Evolutionary conservation across 1,284 basidiomycete species (phyloP).

Genomic region (Pseudomicrostroma phylloplanum): DNA sequence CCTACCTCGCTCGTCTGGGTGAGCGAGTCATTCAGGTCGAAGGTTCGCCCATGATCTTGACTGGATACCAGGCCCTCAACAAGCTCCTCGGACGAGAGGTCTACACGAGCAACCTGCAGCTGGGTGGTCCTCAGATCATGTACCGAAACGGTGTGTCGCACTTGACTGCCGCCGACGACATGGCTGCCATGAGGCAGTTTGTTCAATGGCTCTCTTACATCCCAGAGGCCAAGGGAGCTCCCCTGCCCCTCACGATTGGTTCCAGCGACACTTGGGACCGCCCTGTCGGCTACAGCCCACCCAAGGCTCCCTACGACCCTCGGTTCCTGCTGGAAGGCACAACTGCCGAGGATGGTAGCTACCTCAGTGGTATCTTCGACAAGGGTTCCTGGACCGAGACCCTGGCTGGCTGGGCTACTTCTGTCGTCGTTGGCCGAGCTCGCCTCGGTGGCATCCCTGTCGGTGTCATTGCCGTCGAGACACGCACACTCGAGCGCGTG

Average conservation of each 20-base stretch:
- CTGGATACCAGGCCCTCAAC: conserved; percentile 92
- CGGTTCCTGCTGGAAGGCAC: conserved; percentile 91
- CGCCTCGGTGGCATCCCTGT: conserved; percentile 94
- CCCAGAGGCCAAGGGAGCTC: conserved; percentile 50
- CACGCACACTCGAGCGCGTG: conserved; percentile 91
- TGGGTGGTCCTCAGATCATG: conserved; percentile 79
- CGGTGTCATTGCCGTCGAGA: conserved; percentile 96
- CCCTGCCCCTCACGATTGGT: conserved; percentile 30
- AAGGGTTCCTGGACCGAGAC: conserved; percentile 94
- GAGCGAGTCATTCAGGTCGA: conserved; percentile 98
- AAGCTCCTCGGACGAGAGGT: conserved; percentile 98
- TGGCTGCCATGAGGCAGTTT: conserved; percentile 52
- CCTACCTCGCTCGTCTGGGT: conserved; percentile 95
- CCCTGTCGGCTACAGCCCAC: conserved; percentile 79
- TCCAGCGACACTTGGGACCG: conserved; percentile 70
- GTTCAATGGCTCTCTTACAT: conserved; percentile 93
- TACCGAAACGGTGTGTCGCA: conserved; percentile 76
- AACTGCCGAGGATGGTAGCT: conserved; percentile 59
- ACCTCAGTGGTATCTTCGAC: conserved; percentile 78
- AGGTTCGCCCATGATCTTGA: conserved; percentile 97
- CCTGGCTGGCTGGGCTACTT: conserved; percentile 54
- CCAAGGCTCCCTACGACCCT: conserved; percentile 93
- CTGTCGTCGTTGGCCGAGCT: conserved; percentile 71
- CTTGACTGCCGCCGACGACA: conserved; percentile 83
- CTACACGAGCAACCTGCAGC: conserved; percentile 96